Base-by-base conservation (phyloP, 2,329 filamentous ascomycete genomes). In the Dactylonectria macrodidyma region DNA sequence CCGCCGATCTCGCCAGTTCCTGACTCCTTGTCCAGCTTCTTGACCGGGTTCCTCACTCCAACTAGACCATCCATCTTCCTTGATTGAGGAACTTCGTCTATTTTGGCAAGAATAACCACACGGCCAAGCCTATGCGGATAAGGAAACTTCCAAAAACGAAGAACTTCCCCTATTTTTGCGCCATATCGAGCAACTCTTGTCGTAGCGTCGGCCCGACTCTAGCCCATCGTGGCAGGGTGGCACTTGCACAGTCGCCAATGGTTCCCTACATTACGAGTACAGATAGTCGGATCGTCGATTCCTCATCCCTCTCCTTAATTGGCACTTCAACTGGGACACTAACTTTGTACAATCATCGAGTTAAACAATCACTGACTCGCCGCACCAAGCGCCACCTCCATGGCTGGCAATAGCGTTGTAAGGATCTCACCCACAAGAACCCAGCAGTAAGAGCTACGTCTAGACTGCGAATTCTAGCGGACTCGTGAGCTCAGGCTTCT, bases 321-420 rank as follows among this genome's bases (percentile, higher is more conserved):
- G n/a, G 8, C 19, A 19, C 10, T 38, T 11, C 30, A 47, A 24
- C 19, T 62, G 58, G 3, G 24, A 5, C 19, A 74, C 78, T 73
- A 70, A 80, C 78, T 89, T 65, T 90, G 83, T 2, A 91, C 91
- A 64, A 93, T 89, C 10, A 93, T 87, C 68, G 93, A 92, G 77
- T 94, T 94, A 79, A 93, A 93, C 5, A 93, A 79, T 91, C 91
- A 93, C 75, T 93, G 91, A 0, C 89, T 92, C 1, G 89, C 89
- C 1, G 91, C 91, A 0, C 87, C 91, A 54, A 93, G 84, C 2
- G 91, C 87, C 7, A 93, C 91, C 74, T 93, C 93, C 71, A 91
- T 81, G 19, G 88, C 89, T 62, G 92, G 84, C 8, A 93, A 83
- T 38, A 91, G 84, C 0, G 90, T 89, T 7, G 90, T 90, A 0